Evolutionary conservation across 23 red algal species (phyloP).

Genomic region (Agarophyton chilense): DNA sequence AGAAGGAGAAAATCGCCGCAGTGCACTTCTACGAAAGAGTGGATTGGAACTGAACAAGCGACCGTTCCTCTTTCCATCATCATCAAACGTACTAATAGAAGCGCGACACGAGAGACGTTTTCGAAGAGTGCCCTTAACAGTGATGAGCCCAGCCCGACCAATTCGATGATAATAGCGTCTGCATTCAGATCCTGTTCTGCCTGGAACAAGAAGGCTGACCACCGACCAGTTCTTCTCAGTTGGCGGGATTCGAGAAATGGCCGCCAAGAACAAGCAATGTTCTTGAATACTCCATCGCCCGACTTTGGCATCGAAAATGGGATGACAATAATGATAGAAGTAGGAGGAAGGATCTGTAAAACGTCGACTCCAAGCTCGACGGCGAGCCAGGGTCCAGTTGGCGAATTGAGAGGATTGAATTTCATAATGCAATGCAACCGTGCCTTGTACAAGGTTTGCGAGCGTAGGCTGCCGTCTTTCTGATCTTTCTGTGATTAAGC

Average conservation of each 20-base stretch:
- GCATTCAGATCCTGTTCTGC: conserved; percentile 1
- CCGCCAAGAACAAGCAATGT: conserved; percentile 2
- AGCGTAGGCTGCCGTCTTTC: neutral
- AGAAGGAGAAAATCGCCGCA: neutral
- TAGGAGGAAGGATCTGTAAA: conserved; percentile 18
- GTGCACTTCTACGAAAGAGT: neutral
- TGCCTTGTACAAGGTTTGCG: neutral
- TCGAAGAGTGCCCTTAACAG: neutral
- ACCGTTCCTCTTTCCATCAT: neutral
- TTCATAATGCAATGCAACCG: neutral
- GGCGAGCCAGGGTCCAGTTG: conserved; percentile 15
- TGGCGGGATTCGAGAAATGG: conserved; percentile 13
- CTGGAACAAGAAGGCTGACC: conserved; percentile 13
- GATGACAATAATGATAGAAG: conserved; percentile 8
- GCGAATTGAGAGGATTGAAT: neutral
- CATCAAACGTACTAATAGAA: conserved; percentile 2
- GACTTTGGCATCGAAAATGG: neutral
- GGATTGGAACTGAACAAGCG: neutral
- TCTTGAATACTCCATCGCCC: conserved; percentile 2
- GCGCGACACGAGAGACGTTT: conserved; percentile 4
- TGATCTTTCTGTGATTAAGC: neutral
- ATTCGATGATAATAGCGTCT: conserved; percentile 41
- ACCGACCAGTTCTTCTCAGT: neutral
- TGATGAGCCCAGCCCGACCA: conserved; percentile 25
- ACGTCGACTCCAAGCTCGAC: conserved; percentile 30